Percentiles rank a stretch among this genome's conserved stretches.
Evolutionary conservation across 768 basidiomycete genomes (phyloP).

Genomic region (Xerocomellus dryophilus): DNA sequence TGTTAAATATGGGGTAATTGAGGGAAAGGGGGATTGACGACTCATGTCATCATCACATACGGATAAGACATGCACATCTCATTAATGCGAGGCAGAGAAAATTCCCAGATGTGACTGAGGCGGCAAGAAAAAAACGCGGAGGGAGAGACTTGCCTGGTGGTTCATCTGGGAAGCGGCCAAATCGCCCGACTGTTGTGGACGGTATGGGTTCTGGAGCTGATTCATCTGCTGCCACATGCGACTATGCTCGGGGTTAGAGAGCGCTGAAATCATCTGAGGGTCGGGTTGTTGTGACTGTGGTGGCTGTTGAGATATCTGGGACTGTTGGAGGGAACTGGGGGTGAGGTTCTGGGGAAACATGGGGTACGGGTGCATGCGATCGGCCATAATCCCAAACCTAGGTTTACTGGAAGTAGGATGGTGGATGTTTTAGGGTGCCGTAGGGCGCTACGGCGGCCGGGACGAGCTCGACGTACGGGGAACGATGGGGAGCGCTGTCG

Average conservation of each 20-base stretch:
- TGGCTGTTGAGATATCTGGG: slow-evolving; percentile 43
- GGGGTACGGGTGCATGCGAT: slow-evolving; percentile 54
- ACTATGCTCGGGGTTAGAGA: slow-evolving; percentile 48
- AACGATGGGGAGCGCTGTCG: slow-evolving; percentile 24
- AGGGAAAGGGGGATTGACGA: slow-evolving; percentile 21
- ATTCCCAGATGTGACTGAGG: slow-evolving; percentile 15
- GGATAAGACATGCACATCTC: slow-evolving; percentile 13
- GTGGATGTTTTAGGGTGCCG: slow-evolving; percentile 31
- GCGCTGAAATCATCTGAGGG: slow-evolving; percentile 38
- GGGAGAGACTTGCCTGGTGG: slow-evolving; percentile 44
- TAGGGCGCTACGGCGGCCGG: slow-evolving; percentile 25
- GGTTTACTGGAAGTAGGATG: slow-evolving; percentile 25
- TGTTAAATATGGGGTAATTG: slow-evolving; percentile 6
- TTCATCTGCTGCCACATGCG: slow-evolving; percentile 61
- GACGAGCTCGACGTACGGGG: slow-evolving; percentile 20
- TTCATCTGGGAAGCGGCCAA: slow-evolving; percentile 39
- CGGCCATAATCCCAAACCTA: slow-evolving; percentile 52
- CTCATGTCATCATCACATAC: slow-evolving; percentile 11
- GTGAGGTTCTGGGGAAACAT: slow-evolving; percentile 53
- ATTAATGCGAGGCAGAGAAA: slow-evolving; percentile 9
- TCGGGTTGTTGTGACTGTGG: slow-evolving; percentile 44
- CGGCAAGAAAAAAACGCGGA: slow-evolving; percentile 14
- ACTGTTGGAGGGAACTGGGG: slow-evolving; percentile 39
- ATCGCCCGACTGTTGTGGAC: slow-evolving; percentile 41
- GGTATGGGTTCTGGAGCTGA: slow-evolving; percentile 43